A percentile compares a stretch with the other conserved stretches of the same genome.
Evolutionary conservation across 1,284 basidiomycete species (phyloP).

Genomic region (Macrocystidia cucumis): DNA sequence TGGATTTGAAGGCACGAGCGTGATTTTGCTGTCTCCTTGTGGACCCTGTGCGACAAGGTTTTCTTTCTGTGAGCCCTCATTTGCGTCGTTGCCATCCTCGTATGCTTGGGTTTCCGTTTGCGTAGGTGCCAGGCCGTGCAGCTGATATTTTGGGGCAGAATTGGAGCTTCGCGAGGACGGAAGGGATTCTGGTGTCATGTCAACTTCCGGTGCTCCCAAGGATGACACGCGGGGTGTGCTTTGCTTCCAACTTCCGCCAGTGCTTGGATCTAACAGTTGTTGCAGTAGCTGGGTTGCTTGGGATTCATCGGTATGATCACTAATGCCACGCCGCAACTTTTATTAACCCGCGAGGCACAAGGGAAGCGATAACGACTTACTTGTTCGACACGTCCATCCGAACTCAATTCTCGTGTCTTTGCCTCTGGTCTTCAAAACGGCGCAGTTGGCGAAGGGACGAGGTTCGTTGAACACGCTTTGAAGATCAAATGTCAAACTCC

Average conservation of each 20-base stretch:
- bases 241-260: constrained; percentile 10
- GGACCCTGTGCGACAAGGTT: constrained; percentile 23
- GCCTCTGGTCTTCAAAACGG: too few species aligned
- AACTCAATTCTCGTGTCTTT: too few species aligned
- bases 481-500: too few species aligned
- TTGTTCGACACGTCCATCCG: too few species aligned
- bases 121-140: constrained; percentile 43
- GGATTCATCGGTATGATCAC: constrained; percentile 27
- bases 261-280: constrained; percentile 21
- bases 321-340: too few species aligned
- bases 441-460: too few species aligned
- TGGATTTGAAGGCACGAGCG: too few species aligned
- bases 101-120: constrained; percentile 39
- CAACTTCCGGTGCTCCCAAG: too few species aligned
- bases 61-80: constrained; percentile 44
- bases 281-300: constrained; percentile 35
- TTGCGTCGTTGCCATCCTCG: constrained; percentile 20
- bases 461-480: too few species aligned
- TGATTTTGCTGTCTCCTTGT: too few species aligned
- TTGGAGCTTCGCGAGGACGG: constrained; percentile 22
- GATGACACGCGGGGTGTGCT: constrained; percentile 12
- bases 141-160: constrained; percentile 37
- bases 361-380: too few species aligned
- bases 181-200: constrained; percentile 25
- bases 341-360: too few species aligned